Evolutionary conservation across 2,329 filamentous ascomycete species (phyloP).

Genomic region (Penicillium sp.): DNA sequence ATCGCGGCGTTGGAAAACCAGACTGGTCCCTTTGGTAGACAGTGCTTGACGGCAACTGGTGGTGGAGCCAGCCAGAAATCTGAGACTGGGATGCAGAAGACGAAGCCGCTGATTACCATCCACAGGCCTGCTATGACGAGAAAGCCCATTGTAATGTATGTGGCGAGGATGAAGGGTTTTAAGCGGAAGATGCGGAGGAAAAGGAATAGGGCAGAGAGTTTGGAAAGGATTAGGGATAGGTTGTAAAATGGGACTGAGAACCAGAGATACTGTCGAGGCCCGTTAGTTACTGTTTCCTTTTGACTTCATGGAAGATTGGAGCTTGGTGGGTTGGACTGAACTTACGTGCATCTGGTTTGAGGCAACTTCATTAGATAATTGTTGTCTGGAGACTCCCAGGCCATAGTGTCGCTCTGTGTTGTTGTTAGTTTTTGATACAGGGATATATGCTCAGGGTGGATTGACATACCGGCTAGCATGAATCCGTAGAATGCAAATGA

Average conservation of each 20-base stretch:
- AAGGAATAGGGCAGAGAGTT: conserved; percentile 33
- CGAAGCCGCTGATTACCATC: conserved; percentile 27
- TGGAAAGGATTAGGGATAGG: conserved; percentile 30
- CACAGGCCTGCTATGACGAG: conserved; percentile 26
- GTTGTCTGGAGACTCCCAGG: conserved; percentile 12
- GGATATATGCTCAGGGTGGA: neutral
- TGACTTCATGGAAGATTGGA: neutral
- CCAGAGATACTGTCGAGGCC: conserved; percentile 23
- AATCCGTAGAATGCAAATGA: neutral
- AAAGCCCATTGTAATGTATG: conserved; percentile 17
- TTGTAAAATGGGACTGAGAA: conserved; percentile 39
- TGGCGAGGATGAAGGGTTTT: conserved; percentile 18
- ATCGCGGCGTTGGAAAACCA: conserved; percentile 33
- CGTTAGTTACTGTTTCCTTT: no score
- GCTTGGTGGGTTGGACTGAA: neutral
- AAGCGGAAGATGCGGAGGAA: conserved; percentile 33
- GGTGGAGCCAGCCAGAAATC: conserved; percentile 23
- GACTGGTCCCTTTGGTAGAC: conserved; percentile 19
- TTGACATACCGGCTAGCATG: neutral
- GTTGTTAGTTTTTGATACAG: neutral
- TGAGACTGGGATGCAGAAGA: conserved; percentile 28
- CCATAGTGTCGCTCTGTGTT: conserved; percentile 22
- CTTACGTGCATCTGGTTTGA: conserved; percentile 24
- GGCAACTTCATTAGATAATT: conserved; percentile 5
- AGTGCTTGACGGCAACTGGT: conserved; percentile 4